phyloP scores from a whole-genome alignment of 2,329 filamentous ascomycete genomes.

The Cercospora janseana region DNA sequence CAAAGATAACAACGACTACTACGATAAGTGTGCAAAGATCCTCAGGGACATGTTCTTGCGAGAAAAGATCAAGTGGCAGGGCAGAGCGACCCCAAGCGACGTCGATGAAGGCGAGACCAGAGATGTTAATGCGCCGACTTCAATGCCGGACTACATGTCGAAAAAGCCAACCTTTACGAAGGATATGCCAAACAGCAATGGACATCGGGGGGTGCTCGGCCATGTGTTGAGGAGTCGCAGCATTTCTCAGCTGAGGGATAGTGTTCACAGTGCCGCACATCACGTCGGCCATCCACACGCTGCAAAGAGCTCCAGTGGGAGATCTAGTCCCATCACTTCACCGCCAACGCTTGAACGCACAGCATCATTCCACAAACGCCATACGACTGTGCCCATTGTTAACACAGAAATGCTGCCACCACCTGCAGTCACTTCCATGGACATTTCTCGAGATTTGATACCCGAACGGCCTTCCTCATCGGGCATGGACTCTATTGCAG shows the following conservation, averaged over 20 bases:
- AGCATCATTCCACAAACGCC: slow-evolving; percentile 15
- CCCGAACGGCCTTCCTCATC: slow-evolving; percentile 20
- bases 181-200: slow-evolving; percentile 20
- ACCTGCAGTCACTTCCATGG: slow-evolving; percentile 28
- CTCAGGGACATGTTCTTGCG: slow-evolving; percentile 83
- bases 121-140: slow-evolving; percentile 16
- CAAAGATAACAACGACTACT: slow-evolving; percentile 98
- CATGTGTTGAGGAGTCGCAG: slow-evolving; percentile 64
- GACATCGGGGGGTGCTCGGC: slow-evolving; percentile 51
- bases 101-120: slow-evolving; percentile 25
- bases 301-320: slow-evolving; percentile 30
- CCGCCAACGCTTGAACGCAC: slow-evolving; percentile 44
- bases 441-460: slow-evolving; percentile 13
- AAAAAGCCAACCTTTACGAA: slow-evolving; percentile 38
- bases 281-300: slow-evolving; percentile 28
- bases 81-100: slow-evolving; percentile 30
- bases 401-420: slow-evolving; percentile 35
- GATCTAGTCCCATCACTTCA: slow-evolving; percentile 44
- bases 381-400: slow-evolving; percentile 25
- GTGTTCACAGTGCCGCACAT: slow-evolving; percentile 31
- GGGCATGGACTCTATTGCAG: slow-evolving; percentile 19
- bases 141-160: slow-evolving; percentile 21
- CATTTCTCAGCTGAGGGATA: slow-evolving; percentile 57
- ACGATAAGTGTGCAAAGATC: slow-evolving; percentile 84
- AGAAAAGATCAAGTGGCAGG: slow-evolving; percentile 66